These are phyloP conservation scores for Auricularia cornea DNA, from an alignment of 768 basidiomycete genomes.

Conservation along the genomic window DNA sequence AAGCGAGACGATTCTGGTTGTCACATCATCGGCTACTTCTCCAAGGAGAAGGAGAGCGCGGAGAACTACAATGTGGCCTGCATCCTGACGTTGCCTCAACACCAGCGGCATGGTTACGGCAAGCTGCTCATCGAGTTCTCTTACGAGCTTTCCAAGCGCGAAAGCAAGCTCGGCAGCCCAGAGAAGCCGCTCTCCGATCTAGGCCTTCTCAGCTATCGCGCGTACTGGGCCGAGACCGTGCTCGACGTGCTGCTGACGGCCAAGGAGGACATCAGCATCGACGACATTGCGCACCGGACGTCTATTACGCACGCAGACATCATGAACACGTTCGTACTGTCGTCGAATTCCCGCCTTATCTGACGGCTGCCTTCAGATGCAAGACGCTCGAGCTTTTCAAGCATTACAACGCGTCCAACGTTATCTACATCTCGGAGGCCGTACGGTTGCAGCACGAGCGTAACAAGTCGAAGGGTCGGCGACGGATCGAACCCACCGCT, in stretches of 20 bases:
- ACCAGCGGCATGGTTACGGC: slow-evolving; percentile 94
- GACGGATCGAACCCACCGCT: slow-evolving; percentile 68
- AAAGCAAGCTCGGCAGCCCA: slow-evolving; percentile 90
- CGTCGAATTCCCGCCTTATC: not conserved
- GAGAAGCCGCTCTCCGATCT: slow-evolving; percentile 97
- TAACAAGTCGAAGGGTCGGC: slow-evolving; percentile 64
- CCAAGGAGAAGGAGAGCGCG: slow-evolving; percentile 97
- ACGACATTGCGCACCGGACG: slow-evolving; percentile 94
- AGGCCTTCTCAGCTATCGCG: slow-evolving; percentile 84
- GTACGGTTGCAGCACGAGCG: slow-evolving; percentile 89
- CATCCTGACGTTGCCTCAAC: slow-evolving; percentile 96
- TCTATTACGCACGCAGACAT: slow-evolving; percentile 93
- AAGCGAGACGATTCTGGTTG: slow-evolving; percentile 84
- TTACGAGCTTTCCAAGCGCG: slow-evolving; percentile 94
- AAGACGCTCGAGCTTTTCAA: slow-evolving; percentile 92
- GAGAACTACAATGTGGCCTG: slow-evolving; percentile 99
- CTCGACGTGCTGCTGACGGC: slow-evolving; percentile 73
- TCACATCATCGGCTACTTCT: slow-evolving; percentile 96
- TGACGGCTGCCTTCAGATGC: slow-evolving; percentile 46
- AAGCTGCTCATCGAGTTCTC: slow-evolving; percentile 96
- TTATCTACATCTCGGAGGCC: slow-evolving; percentile 84
- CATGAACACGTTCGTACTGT: slow-evolving; percentile 85
- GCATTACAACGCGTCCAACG: slow-evolving; percentile 90
- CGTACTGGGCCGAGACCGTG: slow-evolving; percentile 97
- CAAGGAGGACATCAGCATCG: slow-evolving; percentile 81